Percentiles rank a stretch among this genome's conserved stretches.
These are phyloP conservation scores for Dimocarpus longan DNA, from an alignment of 345 rosid genomes.

Conservation along the genomic window DNA sequence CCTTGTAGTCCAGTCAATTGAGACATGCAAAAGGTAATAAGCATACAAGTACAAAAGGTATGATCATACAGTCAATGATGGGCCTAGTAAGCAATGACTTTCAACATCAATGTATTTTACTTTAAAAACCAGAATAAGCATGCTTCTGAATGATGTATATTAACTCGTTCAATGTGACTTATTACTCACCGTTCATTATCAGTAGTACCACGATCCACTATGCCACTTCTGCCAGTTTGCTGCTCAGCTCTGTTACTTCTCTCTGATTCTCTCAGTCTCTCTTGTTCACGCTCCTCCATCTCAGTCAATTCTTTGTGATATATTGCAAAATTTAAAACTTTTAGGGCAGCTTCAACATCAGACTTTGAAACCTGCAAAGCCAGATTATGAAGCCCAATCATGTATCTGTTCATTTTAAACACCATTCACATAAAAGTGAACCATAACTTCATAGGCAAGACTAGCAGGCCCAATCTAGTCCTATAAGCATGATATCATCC, in stretches of 20 bases:
- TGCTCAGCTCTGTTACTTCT: conserved; percentile 49
- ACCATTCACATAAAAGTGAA: not conserved
- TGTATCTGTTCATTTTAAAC: not conserved
- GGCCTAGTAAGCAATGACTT: not conserved
- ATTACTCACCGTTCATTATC: conserved; percentile 54
- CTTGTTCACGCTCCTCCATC: conserved; percentile 95
- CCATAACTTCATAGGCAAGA: not conserved
- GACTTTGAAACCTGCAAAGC: conserved; percentile 62
- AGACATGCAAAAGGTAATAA: not conserved
- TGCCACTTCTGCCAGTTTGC: conserved; percentile 29
- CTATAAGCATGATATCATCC: not conserved
- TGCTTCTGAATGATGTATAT: not conserved
- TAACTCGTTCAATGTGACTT: not conserved
- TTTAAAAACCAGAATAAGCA: not conserved
- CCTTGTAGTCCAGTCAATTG: not conserved
- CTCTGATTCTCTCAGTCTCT: conserved; percentile 67
- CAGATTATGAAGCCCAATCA: conserved; percentile 17
- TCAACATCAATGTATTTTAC: not conserved
- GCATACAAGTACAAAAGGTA: not conserved
- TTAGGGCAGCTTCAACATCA: conserved; percentile 92
- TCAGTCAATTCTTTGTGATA: conserved; percentile 94
- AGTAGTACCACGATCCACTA: conserved; percentile 27
- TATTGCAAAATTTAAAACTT: conserved; percentile 90
- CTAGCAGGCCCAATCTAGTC: not conserved
- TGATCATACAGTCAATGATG: not conserved